Conservation (phyloP, 768 basidiomycete genomes). For the Tricholoma matsutake region DNA sequence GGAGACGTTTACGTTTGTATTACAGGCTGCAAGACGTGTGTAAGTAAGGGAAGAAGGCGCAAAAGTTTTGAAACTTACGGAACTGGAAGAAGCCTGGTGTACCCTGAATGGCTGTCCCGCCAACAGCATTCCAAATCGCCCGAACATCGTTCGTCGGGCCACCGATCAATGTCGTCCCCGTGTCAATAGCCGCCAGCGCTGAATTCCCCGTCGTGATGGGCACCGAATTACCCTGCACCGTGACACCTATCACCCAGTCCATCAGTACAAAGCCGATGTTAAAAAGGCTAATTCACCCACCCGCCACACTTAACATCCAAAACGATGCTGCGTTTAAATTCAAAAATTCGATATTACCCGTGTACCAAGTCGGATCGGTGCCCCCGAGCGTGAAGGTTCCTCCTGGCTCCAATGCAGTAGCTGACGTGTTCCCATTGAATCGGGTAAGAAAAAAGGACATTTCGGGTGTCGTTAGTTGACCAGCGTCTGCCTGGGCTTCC, state of each 20-base stretch:
- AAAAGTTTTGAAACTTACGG: conserved; percentile 46
- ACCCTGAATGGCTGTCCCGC: conserved; percentile 38
- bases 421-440: conserved; percentile 32
- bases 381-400: conserved; percentile 77
- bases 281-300: conserved; percentile 32
- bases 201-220: conserved; percentile 37
- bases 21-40: conserved; percentile 53
- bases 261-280: not conserved
- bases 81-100: conserved; percentile 63
- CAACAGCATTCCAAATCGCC: conserved; percentile 66
- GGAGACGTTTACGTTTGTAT: conserved; percentile 51
- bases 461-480: conserved; percentile 45
- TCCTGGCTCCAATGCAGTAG: conserved; percentile 45
- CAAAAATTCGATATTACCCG: conserved; percentile 70
- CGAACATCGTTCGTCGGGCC: conserved; percentile 64
- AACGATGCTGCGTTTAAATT: conserved; percentile 46
- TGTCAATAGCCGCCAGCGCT: conserved; percentile 82
- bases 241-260: conserved; percentile 42
- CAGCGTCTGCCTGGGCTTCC: conserved; percentile 45
- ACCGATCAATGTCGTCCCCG: conserved; percentile 92
- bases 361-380: conserved; percentile 52
- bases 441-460: conserved; percentile 68
- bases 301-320: conserved; percentile 57
- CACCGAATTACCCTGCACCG: conserved; percentile 53
- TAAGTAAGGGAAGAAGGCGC: not conserved